These are phyloP conservation scores for Achaetomiella virescens DNA, from an alignment of 495 filamentous ascomycete species.

Conservation along the genomic window DNA sequence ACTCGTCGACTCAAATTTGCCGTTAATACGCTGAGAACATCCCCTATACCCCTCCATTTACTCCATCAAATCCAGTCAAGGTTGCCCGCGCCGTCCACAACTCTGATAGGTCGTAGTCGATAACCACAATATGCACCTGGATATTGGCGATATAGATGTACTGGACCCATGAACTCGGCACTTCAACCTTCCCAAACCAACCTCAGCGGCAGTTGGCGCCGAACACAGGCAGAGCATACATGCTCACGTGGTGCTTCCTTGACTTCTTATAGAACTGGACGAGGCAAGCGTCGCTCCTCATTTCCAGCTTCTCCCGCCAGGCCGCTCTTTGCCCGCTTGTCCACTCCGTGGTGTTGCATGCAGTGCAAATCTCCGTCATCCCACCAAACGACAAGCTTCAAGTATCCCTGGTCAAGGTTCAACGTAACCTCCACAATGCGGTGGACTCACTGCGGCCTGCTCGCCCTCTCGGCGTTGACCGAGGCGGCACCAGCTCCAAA, in stretches of 20 bases:
- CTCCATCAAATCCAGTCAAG: slow-evolving; percentile 3
- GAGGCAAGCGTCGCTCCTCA: not conserved
- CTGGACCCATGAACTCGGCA: slow-evolving; percentile 22
- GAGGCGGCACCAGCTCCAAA: slow-evolving; percentile 36
- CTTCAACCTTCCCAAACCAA: slow-evolving; percentile 6
- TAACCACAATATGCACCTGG: slow-evolving; percentile 5
- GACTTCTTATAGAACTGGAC: slow-evolving; percentile 8
- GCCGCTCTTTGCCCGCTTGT: not conserved
- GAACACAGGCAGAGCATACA: not conserved
- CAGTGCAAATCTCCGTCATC: not conserved
- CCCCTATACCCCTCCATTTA: slow-evolving; percentile 7
- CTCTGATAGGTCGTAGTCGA: slow-evolving; percentile 11
- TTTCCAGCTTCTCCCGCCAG: not conserved
- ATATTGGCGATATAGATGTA: slow-evolving; percentile 18
- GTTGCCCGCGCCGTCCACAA: not conserved
- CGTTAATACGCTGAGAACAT: slow-evolving; percentile 6
- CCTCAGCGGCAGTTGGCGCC: slow-evolving; percentile 22
- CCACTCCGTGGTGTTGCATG: not conserved
- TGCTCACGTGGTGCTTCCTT: not conserved
- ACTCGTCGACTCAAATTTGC: slow-evolving; percentile 1
- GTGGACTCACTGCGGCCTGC: slow-evolving; percentile 27
- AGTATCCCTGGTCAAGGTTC: not conserved
- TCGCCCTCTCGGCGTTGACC: slow-evolving; percentile 32
- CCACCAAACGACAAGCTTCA: not conserved
- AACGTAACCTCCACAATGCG: slow-evolving; percentile 22